Evolutionary conservation across 2,329 filamentous ascomycete species (phyloP).

Genomic region (Coniella vitis): DNA sequence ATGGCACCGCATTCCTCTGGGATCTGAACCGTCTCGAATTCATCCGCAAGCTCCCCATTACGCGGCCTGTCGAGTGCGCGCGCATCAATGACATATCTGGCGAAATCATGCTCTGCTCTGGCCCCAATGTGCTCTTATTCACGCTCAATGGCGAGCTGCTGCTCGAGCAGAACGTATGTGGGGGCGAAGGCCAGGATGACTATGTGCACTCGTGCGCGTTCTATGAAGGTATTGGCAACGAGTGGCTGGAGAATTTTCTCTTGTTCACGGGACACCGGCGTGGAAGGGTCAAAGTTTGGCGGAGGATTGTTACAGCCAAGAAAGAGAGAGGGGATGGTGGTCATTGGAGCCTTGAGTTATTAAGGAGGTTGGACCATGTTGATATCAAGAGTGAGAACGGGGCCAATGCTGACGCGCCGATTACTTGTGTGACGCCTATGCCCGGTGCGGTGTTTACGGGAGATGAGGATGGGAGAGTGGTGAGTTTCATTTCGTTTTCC

Average conservation of each 20-base stretch:
- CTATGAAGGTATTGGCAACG: conserved; percentile 84
- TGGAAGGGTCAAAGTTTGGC: conserved; percentile 77
- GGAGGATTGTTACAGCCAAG: conserved; percentile 29
- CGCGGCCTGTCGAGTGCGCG: conserved; percentile 61
- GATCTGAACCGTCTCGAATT: conserved; percentile 88
- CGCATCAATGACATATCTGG: conserved; percentile 86
- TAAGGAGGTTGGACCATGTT: conserved; percentile 75
- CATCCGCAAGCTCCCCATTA: conserved; percentile 62
- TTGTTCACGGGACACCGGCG: conserved; percentile 83
- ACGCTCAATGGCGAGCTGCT: conserved; percentile 82
- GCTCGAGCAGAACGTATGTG: conserved; percentile 74
- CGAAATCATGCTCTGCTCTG: conserved; percentile 79
- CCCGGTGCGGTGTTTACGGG: conserved; percentile 83
- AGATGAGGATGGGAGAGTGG: conserved; percentile 87
- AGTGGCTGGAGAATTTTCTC: conserved; percentile 83
- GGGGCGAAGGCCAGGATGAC: conserved; percentile 57
- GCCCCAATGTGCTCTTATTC: conserved; percentile 68
- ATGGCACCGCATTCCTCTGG: conserved; percentile 85
- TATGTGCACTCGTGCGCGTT: conserved; percentile 77
- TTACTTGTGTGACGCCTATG: conserved; percentile 82
- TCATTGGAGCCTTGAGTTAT: conserved; percentile 68
- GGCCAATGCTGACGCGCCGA: conserved; percentile 56
- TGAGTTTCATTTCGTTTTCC: conserved; percentile 39
- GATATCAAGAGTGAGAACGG: conserved; percentile 59
- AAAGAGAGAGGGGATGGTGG: conserved; percentile 43